Evolutionary conservation across 2,329 filamentous ascomycete genomes (phyloP).

Genomic region (Penicillium sp.): DNA sequence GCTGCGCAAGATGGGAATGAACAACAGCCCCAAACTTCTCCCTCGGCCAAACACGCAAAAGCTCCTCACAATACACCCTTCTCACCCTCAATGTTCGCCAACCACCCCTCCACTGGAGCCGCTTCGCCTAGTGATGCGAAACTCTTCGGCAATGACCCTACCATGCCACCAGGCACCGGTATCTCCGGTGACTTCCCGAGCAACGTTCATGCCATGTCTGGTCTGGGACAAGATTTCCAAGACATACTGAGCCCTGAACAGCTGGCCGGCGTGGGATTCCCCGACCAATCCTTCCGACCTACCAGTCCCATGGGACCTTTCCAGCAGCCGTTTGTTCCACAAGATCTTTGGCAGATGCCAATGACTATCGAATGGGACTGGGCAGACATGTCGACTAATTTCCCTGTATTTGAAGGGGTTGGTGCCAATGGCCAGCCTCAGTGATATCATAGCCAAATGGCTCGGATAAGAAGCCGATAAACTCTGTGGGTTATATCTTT

Average conservation of each 20-base stretch:
- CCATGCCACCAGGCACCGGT: slow-evolving; percentile 31
- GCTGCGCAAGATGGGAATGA: slow-evolving; percentile 29
- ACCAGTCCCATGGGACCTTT: slow-evolving; percentile 57
- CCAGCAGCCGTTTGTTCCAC: slow-evolving; percentile 86
- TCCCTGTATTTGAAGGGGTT: slow-evolving; percentile 42
- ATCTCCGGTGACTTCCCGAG: slow-evolving; percentile 34
- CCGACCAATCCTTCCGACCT: slow-evolving; percentile 39
- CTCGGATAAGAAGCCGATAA: slow-evolving; percentile 13
- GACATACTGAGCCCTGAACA: slow-evolving; percentile 47
- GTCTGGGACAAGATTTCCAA: slow-evolving; percentile 43
- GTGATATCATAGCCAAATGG: slow-evolving; percentile 33
- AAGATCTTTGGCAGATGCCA: slow-evolving; percentile 93
- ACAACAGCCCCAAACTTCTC: slow-evolving; percentile 22
- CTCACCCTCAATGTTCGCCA: slow-evolving; percentile 35
- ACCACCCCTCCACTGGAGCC: slow-evolving; percentile 26
- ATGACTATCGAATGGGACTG: slow-evolving; percentile 95
- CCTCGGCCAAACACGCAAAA: slow-evolving; percentile 38
- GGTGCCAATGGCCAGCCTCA: slow-evolving; percentile 33
- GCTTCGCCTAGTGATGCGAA: slow-evolving; percentile 28
- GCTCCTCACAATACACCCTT: slow-evolving; percentile 31
- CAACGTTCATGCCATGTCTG: slow-evolving; percentile 37
- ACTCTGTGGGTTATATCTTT: slow-evolving; percentile 8
- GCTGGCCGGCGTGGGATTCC: slow-evolving; percentile 42
- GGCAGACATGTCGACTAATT: slow-evolving; percentile 56
- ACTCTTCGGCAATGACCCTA: slow-evolving; percentile 35